Evolutionary conservation across 2,329 filamentous ascomycete genomes (phyloP).

Genomic region (Colletotrichum caudatum): DNA sequence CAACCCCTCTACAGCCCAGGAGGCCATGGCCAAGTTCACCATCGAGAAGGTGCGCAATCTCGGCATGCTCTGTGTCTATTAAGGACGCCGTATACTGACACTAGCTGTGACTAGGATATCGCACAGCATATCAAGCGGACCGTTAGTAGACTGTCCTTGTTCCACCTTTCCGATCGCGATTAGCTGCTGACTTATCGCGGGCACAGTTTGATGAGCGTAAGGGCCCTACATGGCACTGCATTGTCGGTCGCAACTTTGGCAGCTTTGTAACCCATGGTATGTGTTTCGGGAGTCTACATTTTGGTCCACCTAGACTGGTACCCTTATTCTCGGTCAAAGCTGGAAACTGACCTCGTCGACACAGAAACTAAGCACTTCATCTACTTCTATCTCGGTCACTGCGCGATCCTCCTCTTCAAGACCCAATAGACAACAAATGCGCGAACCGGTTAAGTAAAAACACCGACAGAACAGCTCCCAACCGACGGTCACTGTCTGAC

Average conservation of each 20-base stretch:
- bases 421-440: constrained; percentile 75
- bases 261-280: constrained; percentile 98
- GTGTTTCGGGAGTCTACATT: constrained; percentile 46
- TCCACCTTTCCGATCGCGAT: neutral
- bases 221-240: constrained; percentile 99
- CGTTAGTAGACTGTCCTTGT: constrained; percentile 60
- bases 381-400: constrained; percentile 99
- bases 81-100: constrained; percentile 29
- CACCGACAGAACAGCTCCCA: neutral
- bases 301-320: neutral
- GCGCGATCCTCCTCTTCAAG: constrained; percentile 98
- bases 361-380: constrained; percentile 99
- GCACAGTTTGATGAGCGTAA: constrained; percentile 93
- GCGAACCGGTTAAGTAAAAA: constrained; percentile 20
- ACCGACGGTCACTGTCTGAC: constrained; percentile 20
- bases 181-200: constrained; percentile 17
- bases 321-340: no score
- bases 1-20: constrained; percentile 62
- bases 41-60: constrained; percentile 66
- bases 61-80: neutral
- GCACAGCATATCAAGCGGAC: constrained; percentile 96
- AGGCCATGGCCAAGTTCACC: constrained; percentile 72
- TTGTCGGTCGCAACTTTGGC: constrained; percentile 97
- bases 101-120: constrained; percentile 75
- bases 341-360: neutral